phyloP scores from a whole-genome alignment of 2,329 filamentous ascomycete genomes.

The Ophiocordyceps sinensis region DNA sequence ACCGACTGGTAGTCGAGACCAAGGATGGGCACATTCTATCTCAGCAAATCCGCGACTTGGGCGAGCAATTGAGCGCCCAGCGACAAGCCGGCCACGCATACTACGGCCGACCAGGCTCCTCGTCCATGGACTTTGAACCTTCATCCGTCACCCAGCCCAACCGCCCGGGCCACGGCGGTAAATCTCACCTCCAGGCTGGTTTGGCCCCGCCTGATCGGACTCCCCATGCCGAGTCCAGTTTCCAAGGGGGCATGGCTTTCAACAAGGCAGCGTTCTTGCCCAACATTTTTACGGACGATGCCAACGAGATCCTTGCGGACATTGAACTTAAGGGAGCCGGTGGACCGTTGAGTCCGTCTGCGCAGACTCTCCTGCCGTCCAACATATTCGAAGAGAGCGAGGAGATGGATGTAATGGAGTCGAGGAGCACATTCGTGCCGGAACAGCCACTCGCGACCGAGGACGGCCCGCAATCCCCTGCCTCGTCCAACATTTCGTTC shows the following conservation, averaged over 20 bases:
- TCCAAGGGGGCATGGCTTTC: slow-evolving; percentile 39
- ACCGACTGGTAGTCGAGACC: slow-evolving; percentile 30
- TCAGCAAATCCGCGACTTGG: slow-evolving; percentile 28
- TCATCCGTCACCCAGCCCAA: slow-evolving; percentile 26
- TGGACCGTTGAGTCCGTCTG: slow-evolving; percentile 64
- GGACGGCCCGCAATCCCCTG: slow-evolving; percentile 44
- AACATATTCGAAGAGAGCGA: slow-evolving; percentile 47
- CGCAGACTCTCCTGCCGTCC: slow-evolving; percentile 58
- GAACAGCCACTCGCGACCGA: slow-evolving; percentile 15
- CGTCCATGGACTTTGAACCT: slow-evolving; percentile 33
- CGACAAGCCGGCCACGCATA: slow-evolving; percentile 26
- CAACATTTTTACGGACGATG: slow-evolving; percentile 34
- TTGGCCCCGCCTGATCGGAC: slow-evolving; percentile 25
- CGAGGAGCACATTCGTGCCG: slow-evolving; percentile 17
- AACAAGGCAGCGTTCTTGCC: slow-evolving; percentile 36
- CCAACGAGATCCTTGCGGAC: slow-evolving; percentile 36
- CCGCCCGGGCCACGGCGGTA: slow-evolving; percentile 32
- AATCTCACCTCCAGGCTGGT: slow-evolving; percentile 26
- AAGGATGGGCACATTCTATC: slow-evolving; percentile 32
- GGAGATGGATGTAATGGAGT: slow-evolving; percentile 38
- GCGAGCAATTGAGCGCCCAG: slow-evolving; percentile 29
- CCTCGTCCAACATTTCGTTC: slow-evolving; percentile 41
- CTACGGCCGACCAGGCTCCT: slow-evolving; percentile 29
- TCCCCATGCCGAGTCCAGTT: slow-evolving; percentile 24
- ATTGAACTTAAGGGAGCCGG: slow-evolving; percentile 46